These are phyloP conservation scores for Saccharomyces uvarum DNA, from an alignment of 1,139 yeast species.

Conservation along the genomic window DNA sequence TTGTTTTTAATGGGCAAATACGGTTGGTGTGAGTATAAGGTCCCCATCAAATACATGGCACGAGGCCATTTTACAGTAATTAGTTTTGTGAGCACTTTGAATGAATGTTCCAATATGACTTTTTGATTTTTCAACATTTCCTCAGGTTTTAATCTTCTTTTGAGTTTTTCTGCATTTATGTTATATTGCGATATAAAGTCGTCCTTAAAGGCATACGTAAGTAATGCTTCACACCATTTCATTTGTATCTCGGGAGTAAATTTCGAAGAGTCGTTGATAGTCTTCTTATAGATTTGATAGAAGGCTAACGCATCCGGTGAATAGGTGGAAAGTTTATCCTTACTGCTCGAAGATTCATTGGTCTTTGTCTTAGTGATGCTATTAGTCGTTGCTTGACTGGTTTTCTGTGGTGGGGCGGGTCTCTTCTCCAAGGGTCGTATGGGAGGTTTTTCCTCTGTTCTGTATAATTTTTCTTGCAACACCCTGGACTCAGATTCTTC, in stretches of 20 bases:
- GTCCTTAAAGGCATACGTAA: constrained; percentile 39
- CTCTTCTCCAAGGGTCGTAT: neutral
- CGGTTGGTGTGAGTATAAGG: constrained; percentile 46
- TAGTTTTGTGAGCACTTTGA: constrained; percentile 49
- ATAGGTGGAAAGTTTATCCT: constrained; percentile 12
- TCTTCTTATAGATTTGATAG: constrained; percentile 16
- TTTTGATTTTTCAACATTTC: constrained; percentile 45
- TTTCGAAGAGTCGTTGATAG: constrained; percentile 22
- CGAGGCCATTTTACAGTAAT: constrained; percentile 38
- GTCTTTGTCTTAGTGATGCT: neutral
- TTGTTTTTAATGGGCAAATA: constrained; percentile 25
- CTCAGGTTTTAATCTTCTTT: constrained; percentile 35
- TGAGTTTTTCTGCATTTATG: constrained; percentile 38
- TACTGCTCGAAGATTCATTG: neutral
- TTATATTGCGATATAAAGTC: constrained; percentile 38
- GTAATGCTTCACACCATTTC: constrained; percentile 42
- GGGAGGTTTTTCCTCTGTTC: constrained; percentile 8
- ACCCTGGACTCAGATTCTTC: constrained; percentile 14
- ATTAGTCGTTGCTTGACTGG: constrained; percentile 1
- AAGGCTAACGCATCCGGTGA: constrained; percentile 19
- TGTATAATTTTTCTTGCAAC: constrained; percentile 18
- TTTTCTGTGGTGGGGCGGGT: neutral
- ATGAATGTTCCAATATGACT: constrained; percentile 48
- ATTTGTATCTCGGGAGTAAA: constrained; percentile 42
- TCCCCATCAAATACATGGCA: constrained; percentile 53